Evolutionary conservation across 2,329 filamentous ascomycete species (phyloP).

Genomic region (Fusarium redolens): DNA sequence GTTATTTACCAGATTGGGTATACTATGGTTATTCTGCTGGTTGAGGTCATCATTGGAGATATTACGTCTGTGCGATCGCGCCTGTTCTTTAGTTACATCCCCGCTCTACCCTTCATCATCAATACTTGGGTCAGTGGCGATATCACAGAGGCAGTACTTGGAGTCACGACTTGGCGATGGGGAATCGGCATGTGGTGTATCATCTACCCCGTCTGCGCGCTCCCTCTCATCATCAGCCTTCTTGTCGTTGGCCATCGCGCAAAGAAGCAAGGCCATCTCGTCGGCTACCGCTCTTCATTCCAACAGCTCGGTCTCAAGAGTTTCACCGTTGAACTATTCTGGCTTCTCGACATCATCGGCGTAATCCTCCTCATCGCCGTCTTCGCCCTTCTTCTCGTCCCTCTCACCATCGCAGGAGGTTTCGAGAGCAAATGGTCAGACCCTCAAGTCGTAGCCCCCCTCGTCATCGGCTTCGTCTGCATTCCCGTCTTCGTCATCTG

Average conservation of each 20-base stretch:
- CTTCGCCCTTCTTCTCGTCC: constrained; percentile 59
- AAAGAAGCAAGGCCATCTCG: constrained; percentile 60
- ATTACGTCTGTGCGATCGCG: constrained; percentile 71
- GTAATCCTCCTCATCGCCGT: constrained; percentile 59
- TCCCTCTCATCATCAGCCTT: constrained; percentile 67
- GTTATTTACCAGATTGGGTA: constrained; percentile 73
- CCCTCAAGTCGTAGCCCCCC: constrained; percentile 56
- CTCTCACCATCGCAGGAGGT: constrained; percentile 60
- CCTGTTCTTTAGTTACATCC: constrained; percentile 73
- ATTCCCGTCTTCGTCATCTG: constrained; percentile 64
- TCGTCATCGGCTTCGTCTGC: constrained; percentile 59
- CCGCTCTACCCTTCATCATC: constrained; percentile 69
- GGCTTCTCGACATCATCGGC: constrained; percentile 59
- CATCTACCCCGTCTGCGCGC: constrained; percentile 68
- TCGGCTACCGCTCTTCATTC: constrained; percentile 50
- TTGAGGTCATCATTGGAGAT: constrained; percentile 74
- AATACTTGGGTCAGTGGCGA: constrained; percentile 75
- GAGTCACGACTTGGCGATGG: constrained; percentile 67
- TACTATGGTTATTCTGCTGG: constrained; percentile 68
- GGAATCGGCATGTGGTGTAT: constrained; percentile 74
- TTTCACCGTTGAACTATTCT: constrained; percentile 56
- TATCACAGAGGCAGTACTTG: constrained; percentile 62
- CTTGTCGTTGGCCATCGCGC: constrained; percentile 63
- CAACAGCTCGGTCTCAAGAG: constrained; percentile 47
- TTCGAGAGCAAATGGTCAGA: constrained; percentile 52